Evolutionary conservation across 176 grass and related monocot genomes (phyloP).

Genomic region (Bromus sterilis): DNA sequence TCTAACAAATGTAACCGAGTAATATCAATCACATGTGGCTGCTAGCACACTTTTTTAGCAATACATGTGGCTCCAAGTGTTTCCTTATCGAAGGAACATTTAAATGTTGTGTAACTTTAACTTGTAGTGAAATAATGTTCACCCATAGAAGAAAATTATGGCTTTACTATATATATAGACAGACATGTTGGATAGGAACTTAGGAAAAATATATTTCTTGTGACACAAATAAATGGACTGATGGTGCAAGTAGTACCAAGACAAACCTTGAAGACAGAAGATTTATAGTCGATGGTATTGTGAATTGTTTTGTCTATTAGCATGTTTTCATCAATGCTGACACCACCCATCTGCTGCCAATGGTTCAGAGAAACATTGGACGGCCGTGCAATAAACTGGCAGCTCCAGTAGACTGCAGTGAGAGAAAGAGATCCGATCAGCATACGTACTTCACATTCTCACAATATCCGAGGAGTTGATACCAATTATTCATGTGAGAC

Average conservation of each 20-base stretch:
- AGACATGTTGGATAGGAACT: background rate
- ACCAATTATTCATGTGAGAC: background rate
- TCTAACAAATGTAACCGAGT: background rate
- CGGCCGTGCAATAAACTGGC: slow-evolving; percentile 83
- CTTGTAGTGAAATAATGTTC: background rate
- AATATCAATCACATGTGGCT: background rate
- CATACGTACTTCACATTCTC: background rate
- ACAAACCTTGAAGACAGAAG: slow-evolving; percentile 75
- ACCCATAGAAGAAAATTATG: background rate
- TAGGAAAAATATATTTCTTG: background rate
- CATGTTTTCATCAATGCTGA: slow-evolving; percentile 78
- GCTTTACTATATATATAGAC: background rate
- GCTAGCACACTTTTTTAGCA: background rate
- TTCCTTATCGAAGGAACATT: background rate
- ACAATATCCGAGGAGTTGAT: background rate
- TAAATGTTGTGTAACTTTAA: background rate
- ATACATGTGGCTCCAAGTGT: background rate
- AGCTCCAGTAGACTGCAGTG: slow-evolving; percentile 81
- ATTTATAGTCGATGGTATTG: slow-evolving; percentile 65
- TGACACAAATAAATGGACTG: background rate
- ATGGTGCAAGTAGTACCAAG: background rate
- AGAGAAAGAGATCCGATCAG: slow-evolving; percentile 16
- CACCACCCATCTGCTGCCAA: slow-evolving; percentile 89
- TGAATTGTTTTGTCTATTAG: slow-evolving; percentile 92
- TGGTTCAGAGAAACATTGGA: slow-evolving; percentile 91